Percentiles rank a stretch among this genome's conserved stretches.
phyloP scores from a whole-genome alignment of 2,329 filamentous ascomycete species.

The Epichloe baconii region DNA sequence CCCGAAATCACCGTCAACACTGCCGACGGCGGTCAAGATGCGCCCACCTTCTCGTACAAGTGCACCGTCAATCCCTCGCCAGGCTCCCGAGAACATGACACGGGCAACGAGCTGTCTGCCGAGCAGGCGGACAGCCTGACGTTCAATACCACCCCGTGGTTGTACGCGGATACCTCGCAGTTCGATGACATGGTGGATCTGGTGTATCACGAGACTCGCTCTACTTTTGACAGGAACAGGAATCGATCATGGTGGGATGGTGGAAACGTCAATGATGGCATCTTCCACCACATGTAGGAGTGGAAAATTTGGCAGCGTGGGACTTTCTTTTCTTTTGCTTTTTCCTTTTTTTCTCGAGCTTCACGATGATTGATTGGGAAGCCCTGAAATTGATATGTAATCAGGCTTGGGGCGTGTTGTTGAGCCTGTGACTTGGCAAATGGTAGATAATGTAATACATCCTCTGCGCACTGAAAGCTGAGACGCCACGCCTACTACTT shows the following conservation, averaged over 20 bases:
- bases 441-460: too few species aligned
- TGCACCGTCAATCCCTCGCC: constrained; percentile 12
- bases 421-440: too few species aligned
- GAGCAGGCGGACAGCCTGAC: constrained; percentile 24
- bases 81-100: constrained; percentile 11
- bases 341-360: neutral
- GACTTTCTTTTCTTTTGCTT: too few species aligned
- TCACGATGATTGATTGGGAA: neutral
- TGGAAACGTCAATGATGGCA: constrained; percentile 24
- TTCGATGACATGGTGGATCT: constrained; percentile 25
- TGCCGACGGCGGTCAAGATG: constrained; percentile 36
- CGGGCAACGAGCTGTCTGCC: constrained; percentile 17
- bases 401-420: too few species aligned
- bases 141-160: constrained; percentile 29
- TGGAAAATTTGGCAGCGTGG: neutral
- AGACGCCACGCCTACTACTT: too few species aligned
- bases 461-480: too few species aligned
- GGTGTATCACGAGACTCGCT: constrained; percentile 18
- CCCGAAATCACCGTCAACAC: constrained; percentile 39
- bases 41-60: constrained; percentile 27
- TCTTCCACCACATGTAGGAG: constrained; percentile 25
- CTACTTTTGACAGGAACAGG: constrained; percentile 11
- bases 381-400: too few species aligned
- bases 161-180: constrained; percentile 29
- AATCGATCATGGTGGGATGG: constrained; percentile 28